Evolutionary conservation across 2,329 filamentous ascomycete genomes (phyloP).

Genomic region (Diaporthe capsici): DNA sequence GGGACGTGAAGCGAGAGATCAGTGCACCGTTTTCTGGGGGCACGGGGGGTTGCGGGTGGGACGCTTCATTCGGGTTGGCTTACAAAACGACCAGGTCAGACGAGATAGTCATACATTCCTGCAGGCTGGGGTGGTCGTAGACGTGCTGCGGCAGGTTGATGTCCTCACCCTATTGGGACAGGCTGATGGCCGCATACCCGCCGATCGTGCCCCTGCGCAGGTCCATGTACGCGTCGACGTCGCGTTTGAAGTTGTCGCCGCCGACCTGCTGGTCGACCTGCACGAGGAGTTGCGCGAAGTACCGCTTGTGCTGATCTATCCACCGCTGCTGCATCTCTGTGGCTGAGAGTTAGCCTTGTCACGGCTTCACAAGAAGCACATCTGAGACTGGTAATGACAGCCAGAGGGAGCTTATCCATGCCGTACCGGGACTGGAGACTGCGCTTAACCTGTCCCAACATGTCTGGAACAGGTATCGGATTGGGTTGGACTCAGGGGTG

Average conservation of each 20-base stretch:
- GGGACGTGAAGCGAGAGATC: background rate
- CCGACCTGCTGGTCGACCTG: background rate
- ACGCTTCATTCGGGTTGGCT: background rate
- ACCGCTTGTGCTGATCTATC: constrained; percentile 3
- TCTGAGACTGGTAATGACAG: background rate
- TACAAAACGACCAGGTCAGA: background rate
- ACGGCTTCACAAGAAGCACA: background rate
- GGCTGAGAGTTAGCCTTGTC: background rate
- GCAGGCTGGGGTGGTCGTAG: background rate
- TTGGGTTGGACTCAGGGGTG: background rate
- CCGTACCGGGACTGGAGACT: background rate
- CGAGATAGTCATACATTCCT: background rate
- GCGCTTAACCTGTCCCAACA: constrained; percentile 2
- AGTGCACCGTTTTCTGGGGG: background rate
- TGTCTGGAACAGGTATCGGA: background rate
- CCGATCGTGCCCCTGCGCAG: constrained; percentile 1
- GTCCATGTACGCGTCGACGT: constrained; percentile 2
- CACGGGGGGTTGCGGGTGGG: background rate
- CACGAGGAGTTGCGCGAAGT: background rate
- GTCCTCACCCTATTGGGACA: background rate
- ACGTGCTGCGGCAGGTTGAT: background rate
- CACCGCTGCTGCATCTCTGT: constrained; percentile 8
- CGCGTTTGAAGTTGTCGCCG: background rate
- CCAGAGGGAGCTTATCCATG: background rate
- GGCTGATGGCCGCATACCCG: background rate